Conservation (phyloP, 2,329 filamentous ascomycete species). For the Sarocladium brachiariae region DNA sequence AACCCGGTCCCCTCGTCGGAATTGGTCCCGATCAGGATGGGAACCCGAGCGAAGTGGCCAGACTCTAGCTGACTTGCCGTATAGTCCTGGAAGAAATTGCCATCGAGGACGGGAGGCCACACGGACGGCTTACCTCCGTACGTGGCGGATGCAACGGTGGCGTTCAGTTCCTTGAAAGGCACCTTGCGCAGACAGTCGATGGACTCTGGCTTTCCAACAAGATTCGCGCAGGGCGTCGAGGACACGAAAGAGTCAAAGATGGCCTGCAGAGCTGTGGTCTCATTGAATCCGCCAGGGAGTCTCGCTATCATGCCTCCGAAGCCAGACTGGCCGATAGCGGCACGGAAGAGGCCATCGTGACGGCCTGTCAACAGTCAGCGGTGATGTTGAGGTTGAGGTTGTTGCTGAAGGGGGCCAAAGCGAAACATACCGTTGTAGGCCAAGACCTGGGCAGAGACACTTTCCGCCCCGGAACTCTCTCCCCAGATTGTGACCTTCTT, state of each 20-base stretch:
- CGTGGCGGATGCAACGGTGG: conserved; percentile 22
- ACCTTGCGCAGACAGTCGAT: conserved; percentile 26
- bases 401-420: neutral
- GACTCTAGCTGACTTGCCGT: conserved; percentile 36
- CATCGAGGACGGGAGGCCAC: conserved; percentile 39
- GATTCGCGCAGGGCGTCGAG: conserved; percentile 25
- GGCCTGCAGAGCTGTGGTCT: neutral
- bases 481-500: conserved; percentile 42
- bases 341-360: conserved; percentile 48
- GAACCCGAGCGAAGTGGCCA: conserved; percentile 36
- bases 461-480: conserved; percentile 34
- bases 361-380: conserved; percentile 23
- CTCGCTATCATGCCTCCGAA: conserved; percentile 26
- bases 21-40: conserved; percentile 40
- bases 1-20: conserved; percentile 36
- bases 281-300: conserved; percentile 31
- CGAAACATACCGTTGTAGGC: conserved; percentile 36
- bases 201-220: conserved; percentile 15
- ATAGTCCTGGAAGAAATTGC: conserved; percentile 39
- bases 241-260: conserved; percentile 20
- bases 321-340: conserved; percentile 31
- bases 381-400: neutral
- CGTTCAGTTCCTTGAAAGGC: conserved; percentile 25
- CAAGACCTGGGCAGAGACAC: conserved; percentile 40
- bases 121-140: conserved; percentile 16